phyloP scores from a whole-genome alignment of 345 rosid species.

The Reutealis trisperma region DNA sequence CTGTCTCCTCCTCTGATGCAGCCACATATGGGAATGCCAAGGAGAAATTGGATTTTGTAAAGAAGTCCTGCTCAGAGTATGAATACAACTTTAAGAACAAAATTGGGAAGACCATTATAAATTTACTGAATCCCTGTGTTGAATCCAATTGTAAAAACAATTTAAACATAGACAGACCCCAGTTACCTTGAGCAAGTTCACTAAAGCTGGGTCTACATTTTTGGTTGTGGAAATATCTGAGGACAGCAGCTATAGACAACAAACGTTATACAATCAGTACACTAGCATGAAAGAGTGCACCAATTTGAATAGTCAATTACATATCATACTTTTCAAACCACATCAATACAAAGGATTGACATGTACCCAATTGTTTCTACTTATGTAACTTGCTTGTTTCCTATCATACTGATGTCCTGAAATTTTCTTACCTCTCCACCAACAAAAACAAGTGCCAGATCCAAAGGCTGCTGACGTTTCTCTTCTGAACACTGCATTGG shows the following conservation, averaged over 20 bases:
- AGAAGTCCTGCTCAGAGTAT: conserved; percentile 54
- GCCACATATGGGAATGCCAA: conserved; percentile 89
- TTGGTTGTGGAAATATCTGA: conserved; percentile 60
- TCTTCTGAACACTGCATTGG: conserved; percentile 61
- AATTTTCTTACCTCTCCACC: conserved; percentile 75
- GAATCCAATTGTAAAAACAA: neutral
- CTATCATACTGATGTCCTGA: neutral
- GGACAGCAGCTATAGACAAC: conserved; percentile 58
- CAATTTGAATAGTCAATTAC: neutral
- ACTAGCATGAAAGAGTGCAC: neutral
- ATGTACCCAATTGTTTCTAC: neutral
- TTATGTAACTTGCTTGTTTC: neutral
- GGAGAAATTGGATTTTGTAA: conserved; percentile 69
- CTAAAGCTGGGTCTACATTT: conserved; percentile 53
- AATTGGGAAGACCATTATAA: conserved; percentile 2
- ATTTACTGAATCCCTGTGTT: neutral
- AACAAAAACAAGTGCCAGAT: conserved; percentile 78
- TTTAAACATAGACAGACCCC: neutral
- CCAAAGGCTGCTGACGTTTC: conserved; percentile 55
- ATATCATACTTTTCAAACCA: neutral
- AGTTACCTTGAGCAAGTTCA: conserved; percentile 70
- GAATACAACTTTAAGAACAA: conserved; percentile 8
- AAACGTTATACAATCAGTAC: conserved; percentile 21
- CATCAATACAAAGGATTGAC: neutral
- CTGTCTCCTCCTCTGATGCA: conserved; percentile 66